Evolutionary conservation across 805 yeast genomes (phyloP), one percentile per base, ranked within the genome.

Genomic region (Kuraishia capsulata): DNA sequence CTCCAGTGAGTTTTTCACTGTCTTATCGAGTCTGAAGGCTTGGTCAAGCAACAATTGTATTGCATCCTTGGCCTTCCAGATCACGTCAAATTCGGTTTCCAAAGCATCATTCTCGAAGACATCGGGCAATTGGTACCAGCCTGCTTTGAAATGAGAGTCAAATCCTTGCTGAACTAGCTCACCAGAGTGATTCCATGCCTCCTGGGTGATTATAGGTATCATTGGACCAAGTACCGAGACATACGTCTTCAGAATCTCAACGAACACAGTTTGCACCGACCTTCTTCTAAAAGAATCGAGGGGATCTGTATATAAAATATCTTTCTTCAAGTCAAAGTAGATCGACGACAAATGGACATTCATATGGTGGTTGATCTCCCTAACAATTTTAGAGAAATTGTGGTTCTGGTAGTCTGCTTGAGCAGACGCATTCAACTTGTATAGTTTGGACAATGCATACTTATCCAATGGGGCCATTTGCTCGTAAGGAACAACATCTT

Each of bases 321-420:
- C 97, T 52, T 92, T 92, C 30, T 82, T 74, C 21, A 85, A 70
- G 51, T 87, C 95, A 57, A 92, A 88, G 58, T 90, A 92, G 23
- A 81, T 64, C 0, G 97, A 76, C 17, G 96, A 87, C 40, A 89
- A 66, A 17, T 77, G 79, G 18, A 74, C 70, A 51, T 81, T 86
- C 67, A 88, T 69, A 52, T 86, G 88, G 40, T 73, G 71, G 46
- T 81, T 80, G 9, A 88, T 50, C 4, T 71, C 72, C 42, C 81
- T 80, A 21, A 87, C 69, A 5, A 83, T 82, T 44, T 75, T 71
- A 39, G 84, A 75, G 56, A 81, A 92, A 48, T 81, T 79, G 52
- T 72, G 79, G 2, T 56, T 53, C 19, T 70, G 60, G 54, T 78
- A 90, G 26, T 70, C 63, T 6, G 54, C 55, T 23, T 62, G 44